Conservation (phyloP, 163 green algal genomes). For the Coccomyxa subellipsoidea region DNA sequence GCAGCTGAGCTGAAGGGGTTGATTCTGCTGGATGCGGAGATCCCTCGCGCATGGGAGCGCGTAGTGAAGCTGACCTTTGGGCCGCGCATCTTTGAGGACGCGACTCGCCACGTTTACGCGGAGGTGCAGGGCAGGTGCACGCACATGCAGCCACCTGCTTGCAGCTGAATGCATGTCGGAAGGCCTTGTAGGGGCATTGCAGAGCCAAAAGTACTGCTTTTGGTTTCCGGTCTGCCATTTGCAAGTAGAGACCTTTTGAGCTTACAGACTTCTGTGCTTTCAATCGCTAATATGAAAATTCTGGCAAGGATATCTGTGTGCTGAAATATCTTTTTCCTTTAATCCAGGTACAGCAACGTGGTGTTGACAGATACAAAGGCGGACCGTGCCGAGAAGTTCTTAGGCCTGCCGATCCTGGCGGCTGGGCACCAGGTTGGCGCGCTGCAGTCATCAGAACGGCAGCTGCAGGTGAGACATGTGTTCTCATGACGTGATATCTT, state of each 20-base stretch:
- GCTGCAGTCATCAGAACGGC: conserved; percentile 19
- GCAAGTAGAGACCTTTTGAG: no score
- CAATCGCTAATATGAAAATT: no score
- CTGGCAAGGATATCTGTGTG: no score
- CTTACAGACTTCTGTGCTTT: no score
- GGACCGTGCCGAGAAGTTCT: background rate
- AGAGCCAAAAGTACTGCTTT: no score
- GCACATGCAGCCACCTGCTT: background rate
- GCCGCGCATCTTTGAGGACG: conserved; percentile 37
- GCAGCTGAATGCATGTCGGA: no score
- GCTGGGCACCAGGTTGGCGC: conserved; percentile 23
- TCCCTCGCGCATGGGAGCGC: conserved; percentile 66
- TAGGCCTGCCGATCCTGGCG: conserved; percentile 18
- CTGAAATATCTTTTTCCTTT: background rate
- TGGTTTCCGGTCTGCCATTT: no score
- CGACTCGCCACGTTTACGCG: conserved; percentile 45
- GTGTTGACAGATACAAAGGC: conserved; percentile 24
- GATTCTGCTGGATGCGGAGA: conserved; percentile 39
- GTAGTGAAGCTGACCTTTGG: conserved; percentile 61
- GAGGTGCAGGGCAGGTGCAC: conserved; percentile 70
- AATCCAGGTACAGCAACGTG: conserved; percentile 32
- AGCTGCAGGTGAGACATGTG: conserved; percentile 36
- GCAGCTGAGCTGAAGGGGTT: conserved; percentile 34
- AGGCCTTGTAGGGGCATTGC: no score
- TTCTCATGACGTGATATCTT: background rate